phyloP scores from a whole-genome alignment of 2,329 filamentous ascomycete genomes.

The Raffaelea albimanens region DNA sequence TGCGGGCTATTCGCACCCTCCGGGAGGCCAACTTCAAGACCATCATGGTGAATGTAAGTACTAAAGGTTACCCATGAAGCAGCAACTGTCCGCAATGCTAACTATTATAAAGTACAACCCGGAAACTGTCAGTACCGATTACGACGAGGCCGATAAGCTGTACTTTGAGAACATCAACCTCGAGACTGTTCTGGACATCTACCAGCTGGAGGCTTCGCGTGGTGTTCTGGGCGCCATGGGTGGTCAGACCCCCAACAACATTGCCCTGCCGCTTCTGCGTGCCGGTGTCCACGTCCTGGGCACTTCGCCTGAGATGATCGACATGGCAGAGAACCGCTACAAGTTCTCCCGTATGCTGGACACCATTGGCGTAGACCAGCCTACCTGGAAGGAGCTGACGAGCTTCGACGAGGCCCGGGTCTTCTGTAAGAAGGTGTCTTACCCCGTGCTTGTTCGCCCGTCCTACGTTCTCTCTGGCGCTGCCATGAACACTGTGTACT shows the following conservation, averaged over 20 bases:
- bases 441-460: constrained; percentile 88
- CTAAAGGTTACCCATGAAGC: too few species aligned
- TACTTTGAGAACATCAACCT: constrained; percentile 95
- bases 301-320: constrained; percentile 98
- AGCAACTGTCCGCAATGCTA: too few species aligned
- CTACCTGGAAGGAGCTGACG: constrained; percentile 94
- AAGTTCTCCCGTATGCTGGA: constrained; percentile 99
- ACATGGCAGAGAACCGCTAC: constrained; percentile 92
- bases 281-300: constrained; percentile 87
- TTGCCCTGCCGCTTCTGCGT: constrained; percentile 79
- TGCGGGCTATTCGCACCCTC: constrained; percentile 84
- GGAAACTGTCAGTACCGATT: constrained; percentile 83
- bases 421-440: constrained; percentile 83
- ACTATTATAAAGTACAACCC: constrained; percentile 54
- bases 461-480: constrained; percentile 96
- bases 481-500: constrained; percentile 99
- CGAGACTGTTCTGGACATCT: constrained; percentile 88
- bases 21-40: constrained; percentile 81
- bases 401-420: constrained; percentile 81
- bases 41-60: constrained; percentile 72
- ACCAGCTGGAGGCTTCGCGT: constrained; percentile 71
- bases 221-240: constrained; percentile 94
- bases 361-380: constrained; percentile 88
- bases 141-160: constrained; percentile 85
- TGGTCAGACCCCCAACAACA: constrained; percentile 96